phyloP scores from a whole-genome alignment of 176 grass and related monocot species.

The Juncus inflexus region DNA sequence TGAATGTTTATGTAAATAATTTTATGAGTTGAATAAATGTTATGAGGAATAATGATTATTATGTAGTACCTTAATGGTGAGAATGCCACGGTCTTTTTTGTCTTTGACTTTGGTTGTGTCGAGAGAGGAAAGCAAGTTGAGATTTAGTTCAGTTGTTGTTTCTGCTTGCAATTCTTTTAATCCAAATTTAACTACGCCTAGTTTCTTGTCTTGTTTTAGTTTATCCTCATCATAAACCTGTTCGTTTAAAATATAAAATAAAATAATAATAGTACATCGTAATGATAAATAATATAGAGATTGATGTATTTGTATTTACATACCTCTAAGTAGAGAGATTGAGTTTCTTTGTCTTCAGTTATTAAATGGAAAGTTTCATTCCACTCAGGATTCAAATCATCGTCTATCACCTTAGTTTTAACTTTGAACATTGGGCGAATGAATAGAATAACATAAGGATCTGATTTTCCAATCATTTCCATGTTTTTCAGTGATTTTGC shows the following conservation, averaged over 20 bases:
- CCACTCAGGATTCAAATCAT: constrained; percentile 89
- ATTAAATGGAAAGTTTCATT: constrained; percentile 79
- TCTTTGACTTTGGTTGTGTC: constrained; percentile 97
- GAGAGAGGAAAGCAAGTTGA: constrained; percentile 80
- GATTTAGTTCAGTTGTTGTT: constrained; percentile 53
- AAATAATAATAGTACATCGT: not conserved
- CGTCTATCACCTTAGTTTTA: constrained; percentile 77
- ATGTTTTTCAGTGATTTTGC: constrained; percentile 84
- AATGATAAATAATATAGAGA: not conserved
- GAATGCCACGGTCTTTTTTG: constrained; percentile 83
- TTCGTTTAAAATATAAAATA: constrained; percentile 1
- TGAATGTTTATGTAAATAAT: not conserved
- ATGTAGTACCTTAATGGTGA: constrained; percentile 57
- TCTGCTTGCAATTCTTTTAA: constrained; percentile 55
- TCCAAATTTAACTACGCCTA: constrained; percentile 72
- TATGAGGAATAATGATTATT: too few species aligned
- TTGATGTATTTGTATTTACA: too few species aligned
- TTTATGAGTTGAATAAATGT: not conserved
- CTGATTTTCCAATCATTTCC: constrained; percentile 95
- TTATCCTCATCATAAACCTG: constrained; percentile 96
- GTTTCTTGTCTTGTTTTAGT: constrained; percentile 85
- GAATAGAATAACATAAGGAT: constrained; percentile 82
- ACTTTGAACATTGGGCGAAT: constrained; percentile 91
- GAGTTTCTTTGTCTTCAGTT: constrained; percentile 92
- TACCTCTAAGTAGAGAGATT: constrained; percentile 69